Base-by-base conservation (phyloP, 2,329 filamentous ascomycete genomes). In the Botryotinia globosa region DNA sequence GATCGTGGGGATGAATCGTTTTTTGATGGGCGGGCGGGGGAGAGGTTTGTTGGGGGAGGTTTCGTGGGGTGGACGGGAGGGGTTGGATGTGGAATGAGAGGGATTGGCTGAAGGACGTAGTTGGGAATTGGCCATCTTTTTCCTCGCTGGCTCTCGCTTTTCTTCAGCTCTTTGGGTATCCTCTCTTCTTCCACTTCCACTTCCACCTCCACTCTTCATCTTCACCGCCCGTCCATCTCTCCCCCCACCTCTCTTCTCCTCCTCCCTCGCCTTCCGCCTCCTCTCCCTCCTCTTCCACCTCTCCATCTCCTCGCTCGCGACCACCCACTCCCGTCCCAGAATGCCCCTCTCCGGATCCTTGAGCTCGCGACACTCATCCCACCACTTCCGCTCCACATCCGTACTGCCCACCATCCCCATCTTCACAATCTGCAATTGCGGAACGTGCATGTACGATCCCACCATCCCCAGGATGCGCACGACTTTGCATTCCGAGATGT, bases 381-480 rank as follows among this genome's bases (percentile, higher is more conserved):
- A 91, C 14, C 90, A 87, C 12, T 78, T 80, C 5, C 90, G 82
- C 78, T 92, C 90, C 48, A 87, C 83, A 63, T 85, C 84, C 0
- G 89, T 91, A 62, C 85, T 84, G 37, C 78, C 79, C 6, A 91
- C 72, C 0, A 82, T 75, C n/a, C 79, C 77, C 72, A 88, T 80
- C 76, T 86, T 88, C 63, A 86, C 82, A 34, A 89, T 83, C 61
- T 84, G 84, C 74, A 91, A 82, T 77, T 89, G 87, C 76, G 80
- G 85, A 73, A 84, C 80, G 1, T 83, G 82, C 70, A 86, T 83
- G 74, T 85, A 90, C 0, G 81, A 78, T 8, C 79, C 82, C 25
- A 90, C 76, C 2, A 82, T 81, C 10, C 89, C 89, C 75, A 88
- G 89, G 72, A 90, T 80, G 70, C 90, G 87, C 22, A 90, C 82